Evolutionary conservation across 139 green algal genomes (phyloP).

Genomic region (Prasinococcaceae sp.): DNA sequence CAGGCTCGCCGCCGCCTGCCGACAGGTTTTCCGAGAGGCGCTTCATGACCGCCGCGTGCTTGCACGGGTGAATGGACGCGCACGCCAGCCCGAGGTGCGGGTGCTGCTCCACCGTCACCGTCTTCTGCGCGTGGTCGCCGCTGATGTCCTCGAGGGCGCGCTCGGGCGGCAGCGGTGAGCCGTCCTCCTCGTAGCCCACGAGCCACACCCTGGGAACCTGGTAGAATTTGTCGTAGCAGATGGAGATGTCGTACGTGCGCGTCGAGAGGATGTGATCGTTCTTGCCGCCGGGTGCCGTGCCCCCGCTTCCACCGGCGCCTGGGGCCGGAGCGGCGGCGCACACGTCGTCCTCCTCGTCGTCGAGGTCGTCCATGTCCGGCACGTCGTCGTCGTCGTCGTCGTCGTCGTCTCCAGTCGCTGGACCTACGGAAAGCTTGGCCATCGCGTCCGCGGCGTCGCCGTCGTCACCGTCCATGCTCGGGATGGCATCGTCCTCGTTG

Average conservation of each 20-base stretch:
- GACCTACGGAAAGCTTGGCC: neutral
- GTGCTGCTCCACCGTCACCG: slow-evolving; percentile 37
- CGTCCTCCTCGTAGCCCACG: slow-evolving; percentile 35
- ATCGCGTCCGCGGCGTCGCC: neutral
- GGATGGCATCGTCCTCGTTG: neutral
- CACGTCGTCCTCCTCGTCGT: slow-evolving; percentile 27
- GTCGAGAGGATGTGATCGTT: slow-evolving; percentile 31
- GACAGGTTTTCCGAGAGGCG: slow-evolving; percentile 28
- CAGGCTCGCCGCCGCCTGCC: slow-evolving; percentile 12
- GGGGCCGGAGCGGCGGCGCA: neutral
- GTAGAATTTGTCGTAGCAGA: slow-evolving; percentile 47
- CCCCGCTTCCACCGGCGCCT: too few species aligned
- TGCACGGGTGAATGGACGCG: slow-evolving; percentile 42
- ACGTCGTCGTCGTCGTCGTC: slow-evolving; percentile 33
- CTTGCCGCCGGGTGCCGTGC: neutral
- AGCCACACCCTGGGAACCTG: slow-evolving; percentile 38
- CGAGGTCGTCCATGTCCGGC: slow-evolving; percentile 37
- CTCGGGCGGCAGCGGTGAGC: slow-evolving; percentile 18
- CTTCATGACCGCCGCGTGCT: slow-evolving; percentile 33
- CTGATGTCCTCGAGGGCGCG: slow-evolving; percentile 32
- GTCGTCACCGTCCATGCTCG: neutral
- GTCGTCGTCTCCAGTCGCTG: neutral
- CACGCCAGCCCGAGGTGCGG: slow-evolving; percentile 24
- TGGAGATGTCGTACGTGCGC: slow-evolving; percentile 36
- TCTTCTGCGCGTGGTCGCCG: slow-evolving; percentile 35